Evolutionary conservation across 768 basidiomycete genomes (phyloP).

Genomic region (Mycena venus): DNA sequence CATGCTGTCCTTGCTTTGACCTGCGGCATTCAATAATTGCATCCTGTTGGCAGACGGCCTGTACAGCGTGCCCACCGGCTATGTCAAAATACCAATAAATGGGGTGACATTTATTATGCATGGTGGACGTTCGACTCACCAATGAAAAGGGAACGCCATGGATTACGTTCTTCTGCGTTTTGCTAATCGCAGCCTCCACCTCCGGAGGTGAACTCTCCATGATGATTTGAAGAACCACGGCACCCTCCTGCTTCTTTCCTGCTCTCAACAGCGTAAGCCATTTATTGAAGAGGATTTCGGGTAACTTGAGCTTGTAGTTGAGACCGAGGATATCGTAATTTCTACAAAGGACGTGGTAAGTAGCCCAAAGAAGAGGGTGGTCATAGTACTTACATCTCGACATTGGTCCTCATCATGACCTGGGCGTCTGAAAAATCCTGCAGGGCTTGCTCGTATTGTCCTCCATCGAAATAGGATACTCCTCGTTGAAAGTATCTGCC

Average conservation of each 20-base stretch:
- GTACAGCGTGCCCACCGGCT: conserved; percentile 34
- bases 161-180: background rate
- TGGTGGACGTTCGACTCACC: background rate
- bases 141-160: background rate
- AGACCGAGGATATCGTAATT: conserved; percentile 35
- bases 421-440: conserved; percentile 33
- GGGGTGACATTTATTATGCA: too few relatives aligned
- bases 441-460: conserved; percentile 21
- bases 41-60: conserved; percentile 27
- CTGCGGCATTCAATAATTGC: conserved; percentile 19
- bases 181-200: background rate
- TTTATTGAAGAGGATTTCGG: conserved; percentile 32
- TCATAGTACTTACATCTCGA: conserved; percentile 20
- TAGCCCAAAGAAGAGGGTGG: background rate
- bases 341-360: background rate
- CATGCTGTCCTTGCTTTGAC: background rate
- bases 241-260: conserved; percentile 14
- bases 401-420: conserved; percentile 33
- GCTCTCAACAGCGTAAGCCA: conserved; percentile 19
- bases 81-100: background rate
- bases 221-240: background rate
- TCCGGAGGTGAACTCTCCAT: background rate
- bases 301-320: conserved; percentile 26
- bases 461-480: conserved; percentile 19
- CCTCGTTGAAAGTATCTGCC: conserved; percentile 38